phyloP scores from a whole-genome alignment of 2,329 filamentous ascomycete genomes.

The Colletotrichum euphorbiae region DNA sequence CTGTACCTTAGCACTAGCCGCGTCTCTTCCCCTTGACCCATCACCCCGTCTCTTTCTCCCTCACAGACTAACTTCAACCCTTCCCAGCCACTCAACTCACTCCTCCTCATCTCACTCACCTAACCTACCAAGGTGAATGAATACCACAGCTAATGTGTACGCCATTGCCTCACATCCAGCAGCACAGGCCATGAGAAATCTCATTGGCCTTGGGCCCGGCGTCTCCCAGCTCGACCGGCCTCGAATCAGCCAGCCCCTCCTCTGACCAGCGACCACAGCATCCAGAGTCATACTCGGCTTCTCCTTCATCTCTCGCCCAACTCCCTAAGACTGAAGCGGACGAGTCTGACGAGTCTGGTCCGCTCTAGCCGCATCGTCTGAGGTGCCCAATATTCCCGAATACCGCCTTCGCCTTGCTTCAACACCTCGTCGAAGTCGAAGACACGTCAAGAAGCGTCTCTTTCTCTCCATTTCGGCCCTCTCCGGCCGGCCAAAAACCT shows the following conservation, averaged over 20 bases:
- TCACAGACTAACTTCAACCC: background rate
- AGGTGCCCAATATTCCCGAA: slow-evolving; percentile 5
- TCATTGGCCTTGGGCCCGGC: slow-evolving; percentile 17
- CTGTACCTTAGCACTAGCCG: no score
- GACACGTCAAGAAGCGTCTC: background rate
- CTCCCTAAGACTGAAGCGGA: slow-evolving; percentile 25
- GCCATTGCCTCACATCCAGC: no score
- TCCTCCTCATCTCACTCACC: no score
- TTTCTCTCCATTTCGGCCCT: slow-evolving; percentile 19
- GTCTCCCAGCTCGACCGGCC: slow-evolving; percentile 3
- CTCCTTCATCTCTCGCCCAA: slow-evolving; percentile 3
- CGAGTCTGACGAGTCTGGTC: slow-evolving; percentile 1
- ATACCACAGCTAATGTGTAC: no score
- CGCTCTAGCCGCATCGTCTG: slow-evolving; percentile 20
- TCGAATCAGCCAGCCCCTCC: slow-evolving; percentile 9
- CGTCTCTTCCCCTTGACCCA: background rate
- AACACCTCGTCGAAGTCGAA: background rate
- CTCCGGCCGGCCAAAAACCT: slow-evolving; percentile 7
- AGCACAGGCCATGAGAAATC: background rate
- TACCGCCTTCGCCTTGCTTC: slow-evolving; percentile 11
- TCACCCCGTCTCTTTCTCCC: background rate
- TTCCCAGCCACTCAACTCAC: background rate
- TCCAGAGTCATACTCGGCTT: slow-evolving; percentile 12
- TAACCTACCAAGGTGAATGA: no score
- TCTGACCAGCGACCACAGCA: background rate